Base-by-base conservation (phyloP, 2,329 filamentous ascomycete genomes). In the Mycosphaerella sp. region DNA sequence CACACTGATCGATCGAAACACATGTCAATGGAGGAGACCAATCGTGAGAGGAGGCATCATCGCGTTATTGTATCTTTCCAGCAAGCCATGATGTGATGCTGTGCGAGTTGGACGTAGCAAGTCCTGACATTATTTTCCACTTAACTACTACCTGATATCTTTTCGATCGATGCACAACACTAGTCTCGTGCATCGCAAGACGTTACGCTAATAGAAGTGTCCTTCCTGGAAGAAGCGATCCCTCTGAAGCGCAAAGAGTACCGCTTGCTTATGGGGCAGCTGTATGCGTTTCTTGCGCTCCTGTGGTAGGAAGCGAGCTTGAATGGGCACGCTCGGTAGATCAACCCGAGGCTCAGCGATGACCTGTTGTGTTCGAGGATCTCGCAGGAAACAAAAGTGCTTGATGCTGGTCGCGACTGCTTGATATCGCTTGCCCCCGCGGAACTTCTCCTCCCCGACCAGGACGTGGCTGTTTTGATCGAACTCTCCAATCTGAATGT, bases 361-460 rank as follows among this genome's bases (percentile, higher is more conserved):
- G 36, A 39, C 36, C 17, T 39, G n/a, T 14, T 39, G 36, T 18
- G 36, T 39, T 3, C 36, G 12, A 8, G 46, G 46, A 18, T 50
- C 47, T 14, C 47, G 27, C 13, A 44, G 28, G 25, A 50, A 50
- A 27, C 47, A 50, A 4, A 50, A 39, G 18, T 50, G 47, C 28
- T 50, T 50, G 47, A 50, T 50, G 17, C 27, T 36, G 28, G 47
- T 50, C 2, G 47, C 47, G 3, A 50, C 47, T 7, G 47, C 47
- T 37, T 50, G 47, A 21, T 50, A 50, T n/a, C 40, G 25, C 10
- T 50, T 50, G 4, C 47, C 47, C 6, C 47, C 47, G 13, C 47
- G 47, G 13, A 50, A 50, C 32, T 43, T 42, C 40, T 50, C 47
- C 18, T 50, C 47, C n/a, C 47, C 46, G 4, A 50, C 47, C 27